Evolutionary conservation across 2,329 filamentous ascomycete species (phyloP), one percentile per base, ranked within the genome.

Genomic region (Pyrenochaeta sp.): DNA sequence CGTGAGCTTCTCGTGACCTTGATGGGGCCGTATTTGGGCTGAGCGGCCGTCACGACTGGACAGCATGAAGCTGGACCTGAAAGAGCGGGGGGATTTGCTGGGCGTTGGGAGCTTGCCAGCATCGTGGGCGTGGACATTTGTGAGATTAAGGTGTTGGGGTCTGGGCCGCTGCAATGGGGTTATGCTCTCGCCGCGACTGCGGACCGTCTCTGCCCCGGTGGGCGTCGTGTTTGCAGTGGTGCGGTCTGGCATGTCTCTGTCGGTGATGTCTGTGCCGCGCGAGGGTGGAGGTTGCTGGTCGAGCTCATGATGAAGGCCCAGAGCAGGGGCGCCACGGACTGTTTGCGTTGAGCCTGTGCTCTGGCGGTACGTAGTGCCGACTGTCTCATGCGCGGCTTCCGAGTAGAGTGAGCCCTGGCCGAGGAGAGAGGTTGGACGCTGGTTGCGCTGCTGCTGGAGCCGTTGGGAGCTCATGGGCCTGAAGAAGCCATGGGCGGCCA

Each of bases 391-490:
- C 8, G 68, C 58, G 42, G 69, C 68, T 54, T 74, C 72, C 28
- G 68, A 62, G 52, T 75, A 73, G 36, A 77, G 64, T 28, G 73
- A 74, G 50, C 63, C 61, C 25, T 73, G 72, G 50, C 73, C 76
- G 42, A 77, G 71, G 19, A 76, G 61, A 25, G 75, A 77, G 28
- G 72, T 78, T 37, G 82, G 84, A 46, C 82, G 82, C 66, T 83
- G 86, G 62, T 89, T 88, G 76, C 94, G 85, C 78, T 98, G 95
- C 53, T 93, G 93, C 79, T 98, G 94, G 50, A 98, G 83, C 75
- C 92, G 90, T 76, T 97, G 93, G 25, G 94, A 96, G 80, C 93
- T 98, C 92, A 99, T 96, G 39, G 95, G 95, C 24, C 90, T 90
- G 74, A 96, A 97, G 81, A 99, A 98, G 52, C 92, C 94, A 72